Evolutionary conservation across 768 basidiomycete species (phyloP), one percentile per base, ranked within the genome.

Genomic region (Boletus reticuloceps): DNA sequence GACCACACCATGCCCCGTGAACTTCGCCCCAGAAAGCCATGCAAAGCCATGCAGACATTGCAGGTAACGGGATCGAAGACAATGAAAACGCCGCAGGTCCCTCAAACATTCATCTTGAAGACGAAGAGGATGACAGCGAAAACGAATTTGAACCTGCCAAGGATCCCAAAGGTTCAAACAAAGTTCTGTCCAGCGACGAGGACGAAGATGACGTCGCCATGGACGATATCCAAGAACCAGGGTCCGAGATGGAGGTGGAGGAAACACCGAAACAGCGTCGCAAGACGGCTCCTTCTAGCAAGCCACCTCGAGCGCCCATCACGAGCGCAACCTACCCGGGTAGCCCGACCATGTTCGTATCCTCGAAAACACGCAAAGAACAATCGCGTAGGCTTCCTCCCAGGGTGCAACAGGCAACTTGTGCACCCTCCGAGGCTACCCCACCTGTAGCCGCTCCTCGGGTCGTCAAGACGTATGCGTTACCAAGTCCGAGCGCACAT

Each of bases 401-500:
- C 4, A 60, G 11, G 45, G 52, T 54, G 43, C 55, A 55, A 45
- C 58, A 51, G 25, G 44, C n/a, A 9, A 19, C 50, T 4, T 50
- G 31, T n/a, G 17, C 52, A 16, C 48, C 58, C 11, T 46, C 58
- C 5, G 53, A 41, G 43, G 32, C 61, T 34, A 51, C 56, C 22
- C 45, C 59, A 4, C 31, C 56, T 36, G 20, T 47, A 25, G 16
- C 55, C 12, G 22, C 50, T 3, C 56, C 57, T 12, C 67, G 70
- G n/a, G 12, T 45, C 6, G 58, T 58, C 8, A 72, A 85, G 65
- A 81, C 75, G 63, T 82, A 86, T 57, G 70, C 77, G 17, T 74
- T 86, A 13, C 87, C 86, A 1, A 80, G 80, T 13, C 86, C 86
- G 1, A 86, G 80, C 55, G 74, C 84, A 1, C 82, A 91, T 55